Evolutionary conservation across 1,139 yeast species (phyloP), one percentile per base, ranked within the genome.

Genomic region (Suhomyces anneliseae): DNA sequence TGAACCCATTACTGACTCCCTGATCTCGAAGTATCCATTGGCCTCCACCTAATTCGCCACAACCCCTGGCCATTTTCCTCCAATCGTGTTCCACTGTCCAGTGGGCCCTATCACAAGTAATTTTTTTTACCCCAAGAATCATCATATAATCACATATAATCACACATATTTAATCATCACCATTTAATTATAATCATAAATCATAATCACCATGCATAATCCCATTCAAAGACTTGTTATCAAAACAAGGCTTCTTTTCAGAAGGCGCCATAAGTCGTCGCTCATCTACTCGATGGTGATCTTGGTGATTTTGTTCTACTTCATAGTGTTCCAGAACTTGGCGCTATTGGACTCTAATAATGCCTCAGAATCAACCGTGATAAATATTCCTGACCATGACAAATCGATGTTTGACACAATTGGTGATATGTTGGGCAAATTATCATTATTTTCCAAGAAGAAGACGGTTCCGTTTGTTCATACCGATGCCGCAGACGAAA

Each of bases 401-500:
- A 12, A 27, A 14, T 47, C 49, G 19, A 15, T 44, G 5, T 37
- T 39, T 31, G 15, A 34, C 27, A 38, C 48, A n/a, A 11, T 46
- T 4, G 35, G 29, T 11, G 33, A 35, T 6, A 24, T 42, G 12
- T 37, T 47, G 12, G 34, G 31, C 39, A 41, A 40, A 15, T 29
- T 43, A 24, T 38, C 39, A 8, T 8, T 42, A 31, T 29, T 36
- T 11, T 40, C 39, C 35, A 39, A 44, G 34, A 39, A 47, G 51
- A 59, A 58, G 39, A 60, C 65, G 1, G 53, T 56, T 4, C 63
- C 65, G 3, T 60, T 55, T 40, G 53, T 53, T n/a, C 46, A 56
- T 19, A 58, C 60, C 6, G 54, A 55, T 8, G 62, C 60, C 5
- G 57, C 43, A 7, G 44, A 34, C 11, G 43, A 36, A 8, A 29